These are phyloP conservation scores for Xylaria intraflava DNA, from an alignment of 495 filamentous ascomycete genomes.

Conservation along the genomic window DNA sequence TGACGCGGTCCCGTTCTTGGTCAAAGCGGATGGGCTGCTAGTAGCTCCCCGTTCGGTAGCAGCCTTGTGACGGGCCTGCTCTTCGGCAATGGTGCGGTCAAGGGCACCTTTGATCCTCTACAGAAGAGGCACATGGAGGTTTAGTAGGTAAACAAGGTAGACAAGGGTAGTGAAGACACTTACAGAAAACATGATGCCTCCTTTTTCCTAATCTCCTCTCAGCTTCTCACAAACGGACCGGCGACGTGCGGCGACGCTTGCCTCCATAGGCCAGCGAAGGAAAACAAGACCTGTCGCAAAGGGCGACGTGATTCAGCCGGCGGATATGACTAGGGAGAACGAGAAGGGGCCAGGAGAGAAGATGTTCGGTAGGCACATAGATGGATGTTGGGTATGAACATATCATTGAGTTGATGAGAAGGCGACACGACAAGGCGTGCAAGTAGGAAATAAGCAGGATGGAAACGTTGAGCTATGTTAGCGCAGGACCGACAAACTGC, in stretches of 20 bases:
- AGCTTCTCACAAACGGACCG: not conserved
- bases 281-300: not conserved
- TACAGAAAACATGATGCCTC: slow-evolving; percentile 45
- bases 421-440: too few species aligned
- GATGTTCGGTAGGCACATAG: not conserved
- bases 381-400: not conserved
- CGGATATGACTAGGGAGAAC: not conserved
- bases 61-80: slow-evolving; percentile 70
- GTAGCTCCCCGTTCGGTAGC: slow-evolving; percentile 38
- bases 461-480: too few species aligned
- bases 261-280: slow-evolving; percentile 13
- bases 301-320: not conserved
- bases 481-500: too few species aligned
- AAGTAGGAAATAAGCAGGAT: too few species aligned
- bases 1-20: slow-evolving; percentile 45
- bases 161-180: not conserved
- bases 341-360: not conserved
- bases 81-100: slow-evolving; percentile 79
- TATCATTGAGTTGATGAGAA: too few species aligned
- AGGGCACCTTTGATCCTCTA: slow-evolving; percentile 83
- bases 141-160: not conserved
- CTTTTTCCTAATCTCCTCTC: not conserved
- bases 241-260: not conserved
- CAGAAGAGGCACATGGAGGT: not conserved
- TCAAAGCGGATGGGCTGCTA: slow-evolving; percentile 28